phyloP scores from a whole-genome alignment of 371 early-diverging fungal genomes.

The Globomyces sp. region DNA sequence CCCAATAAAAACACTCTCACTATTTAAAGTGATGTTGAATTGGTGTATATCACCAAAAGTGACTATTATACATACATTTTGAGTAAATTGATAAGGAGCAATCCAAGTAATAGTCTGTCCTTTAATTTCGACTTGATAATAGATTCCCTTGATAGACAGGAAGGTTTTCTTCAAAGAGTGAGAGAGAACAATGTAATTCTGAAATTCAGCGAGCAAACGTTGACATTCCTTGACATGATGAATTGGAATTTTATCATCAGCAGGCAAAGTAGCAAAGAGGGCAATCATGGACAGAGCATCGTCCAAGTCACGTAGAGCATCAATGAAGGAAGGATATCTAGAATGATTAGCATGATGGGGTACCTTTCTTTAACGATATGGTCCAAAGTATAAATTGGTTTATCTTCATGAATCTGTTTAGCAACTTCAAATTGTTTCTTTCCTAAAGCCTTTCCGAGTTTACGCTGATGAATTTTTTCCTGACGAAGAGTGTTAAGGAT shows the following conservation, averaged over 20 bases:
- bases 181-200: slow-evolving; percentile 81
- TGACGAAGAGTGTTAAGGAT: slow-evolving; percentile 86
- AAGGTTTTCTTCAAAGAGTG: slow-evolving; percentile 83
- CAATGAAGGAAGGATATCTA: slow-evolving; percentile 90
- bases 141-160: slow-evolving; percentile 97
- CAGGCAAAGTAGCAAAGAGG: slow-evolving; percentile 86
- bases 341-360: not conserved
- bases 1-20: not conserved
- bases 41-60: not conserved
- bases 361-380: slow-evolving; percentile 92
- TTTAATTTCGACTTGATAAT: slow-evolving; percentile 95
- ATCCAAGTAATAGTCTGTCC: slow-evolving; percentile 94
- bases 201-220: slow-evolving; percentile 84
- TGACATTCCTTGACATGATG: slow-evolving; percentile 72
- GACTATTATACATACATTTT: slow-evolving; percentile 52
- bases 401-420: slow-evolving; percentile 66
- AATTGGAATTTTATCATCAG: slow-evolving; percentile 63
- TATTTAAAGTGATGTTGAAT: too few species aligned
- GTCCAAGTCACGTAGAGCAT: slow-evolving; percentile 94
- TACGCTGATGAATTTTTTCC: slow-evolving; percentile 79
- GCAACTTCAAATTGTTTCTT: slow-evolving; percentile 77
- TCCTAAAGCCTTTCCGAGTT: slow-evolving; percentile 79
- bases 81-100: slow-evolving; percentile 91
- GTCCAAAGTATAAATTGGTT: slow-evolving; percentile 82
- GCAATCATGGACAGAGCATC: slow-evolving; percentile 94